These are phyloP conservation scores for Spergularia azorica DNA, from an alignment of 179 eudicot genomes.

Conservation along the genomic window DNA sequence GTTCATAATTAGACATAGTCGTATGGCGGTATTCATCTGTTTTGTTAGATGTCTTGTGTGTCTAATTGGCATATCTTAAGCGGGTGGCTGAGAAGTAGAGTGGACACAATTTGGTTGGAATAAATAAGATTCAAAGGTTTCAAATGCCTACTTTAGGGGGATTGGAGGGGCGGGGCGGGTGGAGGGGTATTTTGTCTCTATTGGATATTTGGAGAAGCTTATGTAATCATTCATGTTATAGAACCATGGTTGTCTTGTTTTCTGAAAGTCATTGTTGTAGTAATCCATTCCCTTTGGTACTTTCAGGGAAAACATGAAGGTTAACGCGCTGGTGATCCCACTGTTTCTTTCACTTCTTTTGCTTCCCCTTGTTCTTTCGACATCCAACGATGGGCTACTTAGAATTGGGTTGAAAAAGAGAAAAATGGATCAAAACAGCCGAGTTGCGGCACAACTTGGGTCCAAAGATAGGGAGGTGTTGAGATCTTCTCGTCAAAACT, in stretches of 20 bases:
- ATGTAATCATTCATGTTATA: no score
- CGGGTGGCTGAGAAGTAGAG: no score
- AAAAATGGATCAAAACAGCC: conserved; percentile 58
- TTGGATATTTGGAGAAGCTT: no score
- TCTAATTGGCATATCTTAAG: no score
- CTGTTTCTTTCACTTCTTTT: conserved; percentile 51
- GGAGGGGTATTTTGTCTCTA: no score
- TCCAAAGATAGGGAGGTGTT: conserved; percentile 47
- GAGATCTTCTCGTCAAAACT: conserved; percentile 46
- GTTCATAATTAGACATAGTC: no score
- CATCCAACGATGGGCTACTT: conserved; percentile 60
- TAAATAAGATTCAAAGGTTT: no score
- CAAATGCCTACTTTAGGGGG: no score
- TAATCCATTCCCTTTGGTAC: conserved; percentile 6
- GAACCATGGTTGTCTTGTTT: background rate
- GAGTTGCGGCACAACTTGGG: conserved; percentile 50
- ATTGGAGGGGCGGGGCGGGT: no score
- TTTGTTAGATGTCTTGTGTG: background rate
- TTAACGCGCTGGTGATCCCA: conserved; percentile 35
- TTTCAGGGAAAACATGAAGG: conserved; percentile 51
- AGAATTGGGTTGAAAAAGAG: conserved; percentile 72
- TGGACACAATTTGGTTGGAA: no score
- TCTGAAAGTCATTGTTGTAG: background rate
- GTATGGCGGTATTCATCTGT: background rate
- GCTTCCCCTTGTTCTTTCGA: conserved; percentile 42